These are phyloP conservation scores for Colletotrichum noveboracense DNA, from an alignment of 2,329 filamentous ascomycete genomes.

Conservation along the genomic window DNA sequence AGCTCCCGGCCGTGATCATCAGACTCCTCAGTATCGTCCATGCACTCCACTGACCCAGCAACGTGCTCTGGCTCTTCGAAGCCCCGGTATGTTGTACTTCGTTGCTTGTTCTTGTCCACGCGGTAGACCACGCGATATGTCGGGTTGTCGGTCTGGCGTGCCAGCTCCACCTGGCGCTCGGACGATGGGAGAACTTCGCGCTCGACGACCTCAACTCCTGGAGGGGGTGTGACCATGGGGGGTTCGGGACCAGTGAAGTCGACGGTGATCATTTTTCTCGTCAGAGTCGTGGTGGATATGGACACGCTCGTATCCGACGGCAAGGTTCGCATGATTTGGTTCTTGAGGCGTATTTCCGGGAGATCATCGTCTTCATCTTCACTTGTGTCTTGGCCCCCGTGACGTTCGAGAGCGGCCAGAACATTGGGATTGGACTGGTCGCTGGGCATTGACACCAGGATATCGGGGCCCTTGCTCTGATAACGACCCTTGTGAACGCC, in stretches of 20 bases:
- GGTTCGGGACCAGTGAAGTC: conserved; percentile 61
- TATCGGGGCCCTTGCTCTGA: conserved; percentile 16
- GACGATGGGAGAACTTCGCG: conserved; percentile 50
- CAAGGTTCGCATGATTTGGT: conserved; percentile 59
- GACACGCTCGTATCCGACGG: conserved; percentile 63
- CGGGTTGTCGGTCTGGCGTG: conserved; percentile 27
- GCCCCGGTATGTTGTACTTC: conserved; percentile 41
- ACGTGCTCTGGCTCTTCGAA: conserved; percentile 34
- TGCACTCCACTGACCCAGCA: conserved; percentile 30
- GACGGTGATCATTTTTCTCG: conserved; percentile 68
- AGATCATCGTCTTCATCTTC: conserved; percentile 46
- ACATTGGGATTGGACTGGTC: conserved; percentile 30
- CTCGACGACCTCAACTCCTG: conserved; percentile 65
- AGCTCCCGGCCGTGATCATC: neutral
- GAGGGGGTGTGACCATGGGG: conserved; percentile 57
- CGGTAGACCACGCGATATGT: conserved; percentile 65
- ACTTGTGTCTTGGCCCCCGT: conserved; percentile 30
- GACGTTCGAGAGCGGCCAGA: conserved; percentile 40
- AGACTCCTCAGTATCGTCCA: conserved; percentile 25
- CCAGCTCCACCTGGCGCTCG: conserved; percentile 27
- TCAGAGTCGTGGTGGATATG: conserved; percentile 63
- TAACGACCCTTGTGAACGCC: conserved; percentile 32
- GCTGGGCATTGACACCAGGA: conserved; percentile 26
- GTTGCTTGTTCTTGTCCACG: conserved; percentile 57
- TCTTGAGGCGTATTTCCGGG: conserved; percentile 53